Evolutionary conservation across 2,329 filamentous ascomycete genomes (phyloP).

Genomic region (Fusarium sp.): DNA sequence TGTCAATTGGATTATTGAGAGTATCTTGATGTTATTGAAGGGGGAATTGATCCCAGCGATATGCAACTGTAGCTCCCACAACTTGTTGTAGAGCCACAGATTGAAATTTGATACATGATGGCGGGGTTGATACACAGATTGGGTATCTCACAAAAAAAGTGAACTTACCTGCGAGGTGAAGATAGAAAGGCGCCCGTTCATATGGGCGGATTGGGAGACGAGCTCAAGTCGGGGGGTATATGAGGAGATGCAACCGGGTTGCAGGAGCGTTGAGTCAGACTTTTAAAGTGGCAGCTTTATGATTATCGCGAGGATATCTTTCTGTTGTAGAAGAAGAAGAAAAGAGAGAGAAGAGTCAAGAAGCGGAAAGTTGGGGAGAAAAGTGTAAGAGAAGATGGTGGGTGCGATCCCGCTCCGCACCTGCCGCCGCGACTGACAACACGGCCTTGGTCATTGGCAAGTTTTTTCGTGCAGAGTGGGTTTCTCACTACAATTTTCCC

Average conservation of each 20-base stretch:
- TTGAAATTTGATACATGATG: constrained; percentile 21
- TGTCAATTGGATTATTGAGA: constrained; percentile 35
- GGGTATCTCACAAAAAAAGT: constrained; percentile 18
- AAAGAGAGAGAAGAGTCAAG: constrained; percentile 29
- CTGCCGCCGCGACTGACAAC: constrained; percentile 38
- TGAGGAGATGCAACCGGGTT: constrained; percentile 34
- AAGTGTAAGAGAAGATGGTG: constrained; percentile 13
- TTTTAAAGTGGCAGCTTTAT: constrained; percentile 5
- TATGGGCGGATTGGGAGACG: constrained; percentile 72
- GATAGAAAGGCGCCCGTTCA: constrained; percentile 85
- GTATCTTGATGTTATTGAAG: constrained; percentile 1
- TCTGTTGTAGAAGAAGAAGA: constrained; percentile 27
- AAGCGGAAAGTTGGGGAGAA: constrained; percentile 25
- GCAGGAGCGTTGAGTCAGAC: constrained; percentile 16
- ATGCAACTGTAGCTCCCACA: background rate
- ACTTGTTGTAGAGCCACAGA: constrained; percentile 24
- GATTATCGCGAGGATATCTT: constrained; percentile 32
- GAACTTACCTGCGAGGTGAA: constrained; percentile 84
- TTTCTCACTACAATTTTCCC: constrained; percentile 12
- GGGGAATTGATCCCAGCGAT: constrained; percentile 3
- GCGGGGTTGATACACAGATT: constrained; percentile 32
- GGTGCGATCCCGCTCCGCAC: constrained; percentile 32
- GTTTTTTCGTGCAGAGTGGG: constrained; percentile 34
- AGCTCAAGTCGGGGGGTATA: constrained; percentile 45
- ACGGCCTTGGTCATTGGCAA: constrained; percentile 44